Evolutionary conservation across 2,329 filamentous ascomycete species (phyloP), one percentile per base, ranked within the genome.

Genomic region (Bipolaris sorokiniana): DNA sequence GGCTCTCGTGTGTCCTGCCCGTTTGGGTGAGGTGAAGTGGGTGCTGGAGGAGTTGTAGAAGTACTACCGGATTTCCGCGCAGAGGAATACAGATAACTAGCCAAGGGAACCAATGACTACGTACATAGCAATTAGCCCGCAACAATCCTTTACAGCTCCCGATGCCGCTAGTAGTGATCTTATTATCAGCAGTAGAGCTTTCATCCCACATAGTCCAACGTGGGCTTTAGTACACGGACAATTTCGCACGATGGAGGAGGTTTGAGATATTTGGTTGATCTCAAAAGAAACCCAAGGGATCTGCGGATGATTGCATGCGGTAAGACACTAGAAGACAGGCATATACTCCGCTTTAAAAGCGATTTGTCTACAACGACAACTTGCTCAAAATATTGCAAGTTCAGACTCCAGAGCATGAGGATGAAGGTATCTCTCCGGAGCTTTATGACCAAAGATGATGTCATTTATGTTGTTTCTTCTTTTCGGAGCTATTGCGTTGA

Each of bases 1-100:
- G 48, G 20, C 5, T 13, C 22, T 16, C 20, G 5, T 28, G 11
- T 33, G 26, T 36, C 48, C 26, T 56, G 20, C 20, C 41, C 38
- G 9, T 36, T 47, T 26, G 41, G 48, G 40, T 51, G 33, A 16
- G 34, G 41, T 7, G 13, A 50, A 26, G 46, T 50, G 46, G 33
- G 26, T 45, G 34, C n/a, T 31, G 23, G 34, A 34, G 15, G 20
- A 38, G 22, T 31, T 33, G 48, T 52, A 51, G n/a, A 49, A 26
- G 51, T 51, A 34, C 11, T 51, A 34, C 11, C 46, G 41, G 47
- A 51, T 9, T 7, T 47, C 6, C 22, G 22, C 26, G 18, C 40
- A 44, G 41, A 28, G 41, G 13, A 31, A 31, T 20, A 11, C 36
- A 28, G 40, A 37, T 36, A 33, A 46, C n/a, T 22, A 10, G 51